Evolutionary conservation across 306 rosid genomes (phyloP).

Genomic region (Styphnolobium japonicum): DNA sequence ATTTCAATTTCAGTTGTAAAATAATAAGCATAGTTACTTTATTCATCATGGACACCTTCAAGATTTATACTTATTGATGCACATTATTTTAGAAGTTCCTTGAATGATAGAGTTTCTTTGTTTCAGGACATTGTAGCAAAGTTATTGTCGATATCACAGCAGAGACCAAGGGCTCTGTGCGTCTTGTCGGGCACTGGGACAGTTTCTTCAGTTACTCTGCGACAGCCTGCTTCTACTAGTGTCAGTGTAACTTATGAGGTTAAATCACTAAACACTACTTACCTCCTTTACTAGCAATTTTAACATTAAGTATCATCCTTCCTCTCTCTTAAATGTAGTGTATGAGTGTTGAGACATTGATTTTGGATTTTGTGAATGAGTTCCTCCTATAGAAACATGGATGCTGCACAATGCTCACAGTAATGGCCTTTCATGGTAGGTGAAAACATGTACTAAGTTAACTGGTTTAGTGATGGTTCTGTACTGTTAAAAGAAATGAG

Average conservation of each 20-base stretch:
- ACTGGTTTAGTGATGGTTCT: neutral
- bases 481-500: neutral
- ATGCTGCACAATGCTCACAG: no score
- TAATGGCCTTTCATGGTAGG: neutral
- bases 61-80: neutral
- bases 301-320: neutral
- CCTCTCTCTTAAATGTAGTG: neutral
- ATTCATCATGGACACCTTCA: neutral
- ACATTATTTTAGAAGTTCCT: slow-evolving; percentile 21
- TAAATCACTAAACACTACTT: neutral
- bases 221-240: slow-evolving; percentile 85
- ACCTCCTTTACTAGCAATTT: neutral
- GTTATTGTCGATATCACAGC: slow-evolving; percentile 75
- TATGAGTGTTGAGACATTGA: neutral
- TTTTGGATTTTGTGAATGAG: neutral
- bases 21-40: neutral
- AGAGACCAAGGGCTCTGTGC: slow-evolving; percentile 95
- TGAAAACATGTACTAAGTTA: neutral
- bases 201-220: slow-evolving; percentile 74
- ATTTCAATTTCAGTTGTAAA: neutral
- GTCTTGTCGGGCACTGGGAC: slow-evolving; percentile 83
- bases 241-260: slow-evolving; percentile 81
- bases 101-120: slow-evolving; percentile 1
- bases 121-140: slow-evolving; percentile 87
- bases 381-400: neutral